Evolutionary conservation across 148 eudicot species (phyloP).

Genomic region (Cornus suecica): DNA sequence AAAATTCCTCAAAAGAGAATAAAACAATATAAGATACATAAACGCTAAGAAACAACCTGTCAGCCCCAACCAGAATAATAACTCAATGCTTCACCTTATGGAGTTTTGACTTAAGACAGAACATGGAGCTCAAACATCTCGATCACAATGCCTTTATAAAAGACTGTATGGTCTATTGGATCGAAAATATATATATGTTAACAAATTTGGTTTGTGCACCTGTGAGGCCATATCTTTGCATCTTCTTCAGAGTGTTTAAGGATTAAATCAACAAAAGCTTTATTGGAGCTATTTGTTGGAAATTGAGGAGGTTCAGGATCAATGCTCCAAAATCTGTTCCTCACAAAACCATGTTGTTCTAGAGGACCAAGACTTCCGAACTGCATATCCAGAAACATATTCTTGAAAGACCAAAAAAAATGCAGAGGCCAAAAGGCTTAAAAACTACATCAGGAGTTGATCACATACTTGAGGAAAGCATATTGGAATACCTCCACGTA

Average conservation of each 20-base stretch:
- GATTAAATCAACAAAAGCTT: conserved; percentile 58
- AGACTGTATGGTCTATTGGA: conserved; percentile 3
- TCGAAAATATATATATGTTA: conserved; percentile 3
- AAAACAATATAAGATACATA: not conserved
- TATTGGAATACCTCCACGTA: conserved; percentile 91
- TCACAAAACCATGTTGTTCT: conserved; percentile 76
- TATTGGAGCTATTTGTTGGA: conserved; percentile 38
- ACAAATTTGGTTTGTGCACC: conserved; percentile 29
- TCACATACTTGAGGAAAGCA: conserved; percentile 83
- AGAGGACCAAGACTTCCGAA: conserved; percentile 60
- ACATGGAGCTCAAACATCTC: conserved; percentile 6
- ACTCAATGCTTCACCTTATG: not conserved
- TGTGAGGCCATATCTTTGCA: conserved; percentile 70
- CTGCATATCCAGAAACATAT: conserved; percentile 37
- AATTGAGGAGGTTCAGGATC: conserved; percentile 59
- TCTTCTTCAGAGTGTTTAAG: conserved; percentile 72
- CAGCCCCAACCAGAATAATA: too few species aligned
- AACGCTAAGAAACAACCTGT: not conserved
- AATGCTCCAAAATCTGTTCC: conserved; percentile 66
- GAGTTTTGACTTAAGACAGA: not conserved
- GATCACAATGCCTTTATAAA: conserved; percentile 3
- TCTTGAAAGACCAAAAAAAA: not conserved
- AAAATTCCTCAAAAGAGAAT: not conserved
- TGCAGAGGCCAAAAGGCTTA: not conserved
- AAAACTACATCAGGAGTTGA: not conserved